phyloP scores from a whole-genome alignment of 2,329 filamentous ascomycete species.

The Pestalotiopsis sp. region DNA sequence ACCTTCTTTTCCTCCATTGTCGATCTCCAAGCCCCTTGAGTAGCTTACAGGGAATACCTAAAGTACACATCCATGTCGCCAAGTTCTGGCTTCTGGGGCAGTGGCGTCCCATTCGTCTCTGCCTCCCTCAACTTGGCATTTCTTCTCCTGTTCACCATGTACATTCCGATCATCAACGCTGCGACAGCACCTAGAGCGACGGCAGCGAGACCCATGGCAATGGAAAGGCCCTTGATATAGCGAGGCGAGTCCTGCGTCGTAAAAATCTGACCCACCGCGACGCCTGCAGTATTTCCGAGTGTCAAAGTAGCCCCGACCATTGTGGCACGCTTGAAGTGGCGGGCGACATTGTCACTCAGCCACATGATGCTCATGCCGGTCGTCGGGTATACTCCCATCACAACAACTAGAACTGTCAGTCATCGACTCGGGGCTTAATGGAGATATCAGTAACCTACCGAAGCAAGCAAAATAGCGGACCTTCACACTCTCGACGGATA shows the following conservation, averaged over 20 bases:
- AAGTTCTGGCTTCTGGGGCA: constrained; percentile 24
- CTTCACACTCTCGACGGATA: constrained; percentile 29
- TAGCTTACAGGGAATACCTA: constrained; percentile 20
- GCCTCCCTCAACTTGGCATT: constrained; percentile 22
- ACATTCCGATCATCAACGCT: constrained; percentile 27
- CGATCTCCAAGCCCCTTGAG: not conserved
- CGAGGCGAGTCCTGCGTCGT: constrained; percentile 29
- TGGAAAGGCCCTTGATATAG: constrained; percentile 32
- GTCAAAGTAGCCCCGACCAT: constrained; percentile 49
- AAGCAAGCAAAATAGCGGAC: constrained; percentile 29
- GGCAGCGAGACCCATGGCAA: constrained; percentile 30
- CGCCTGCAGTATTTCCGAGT: constrained; percentile 49
- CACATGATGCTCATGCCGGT: constrained; percentile 43
- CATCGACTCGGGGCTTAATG: not conserved
- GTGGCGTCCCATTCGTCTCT: constrained; percentile 23
- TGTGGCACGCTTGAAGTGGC: constrained; percentile 49
- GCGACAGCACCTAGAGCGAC: constrained; percentile 28
- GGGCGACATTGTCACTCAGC: constrained; percentile 50
- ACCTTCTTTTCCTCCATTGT: not conserved
- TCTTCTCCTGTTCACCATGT: constrained; percentile 30
- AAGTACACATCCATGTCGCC: constrained; percentile 32
- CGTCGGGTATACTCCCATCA: constrained; percentile 30
- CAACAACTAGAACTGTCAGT: constrained; percentile 17
- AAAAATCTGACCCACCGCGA: constrained; percentile 50
- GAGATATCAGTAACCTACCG: constrained; percentile 15